Evolutionary conservation across 495 filamentous ascomycete species (phyloP), one percentile per base, ranked within the genome.

Genomic region (Penicillium flavigenum): DNA sequence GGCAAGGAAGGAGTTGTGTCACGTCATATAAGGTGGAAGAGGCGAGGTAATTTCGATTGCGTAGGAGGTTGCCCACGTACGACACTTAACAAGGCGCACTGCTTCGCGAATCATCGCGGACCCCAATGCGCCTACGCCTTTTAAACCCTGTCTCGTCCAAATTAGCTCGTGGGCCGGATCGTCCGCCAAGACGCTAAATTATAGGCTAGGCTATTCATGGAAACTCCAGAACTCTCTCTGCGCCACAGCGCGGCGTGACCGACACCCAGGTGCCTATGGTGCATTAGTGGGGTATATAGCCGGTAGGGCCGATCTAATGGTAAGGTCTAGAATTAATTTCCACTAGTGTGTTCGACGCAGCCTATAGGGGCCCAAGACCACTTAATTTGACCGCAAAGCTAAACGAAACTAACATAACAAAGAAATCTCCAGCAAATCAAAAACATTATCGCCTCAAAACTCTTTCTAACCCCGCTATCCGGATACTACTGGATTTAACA

Each of bases 131-230:
- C 42, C 42, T 45, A 20, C 20, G 42, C 42, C 20, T 26, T 24
- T 26, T 20, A 19, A 45, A 11, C 42, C 42, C 42, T 45, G 42
- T 45, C 42, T 45, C 20, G 42, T 45, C 42, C 20, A 45, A 20
- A 11, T 45, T 45, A 45, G 42, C 42, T 45, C 42, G 42, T 45
- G 42, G 42, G 42, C 42, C 42, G 42, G 42, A 45, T 45, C 42
- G 10, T 45, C 42, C 0, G 42, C 42, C 42, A 45, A 45, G 42
- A 45, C 42, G 10, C 42, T 45, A 45, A 45, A 45, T 10, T 24
- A 26, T 26, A 45, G 20, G 42, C 42, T 45, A 45, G 42, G 10
- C 42, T 45, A 45, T 24, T 45, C 10, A 24, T 22, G 20, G 42
- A 22, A 43, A 43, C n/a, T 17, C 41, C 0, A 43, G 20, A 34